phyloP scores from a whole-genome alignment of 495 filamentous ascomycete species.

The Hyphodiscus hymeniophilus region DNA sequence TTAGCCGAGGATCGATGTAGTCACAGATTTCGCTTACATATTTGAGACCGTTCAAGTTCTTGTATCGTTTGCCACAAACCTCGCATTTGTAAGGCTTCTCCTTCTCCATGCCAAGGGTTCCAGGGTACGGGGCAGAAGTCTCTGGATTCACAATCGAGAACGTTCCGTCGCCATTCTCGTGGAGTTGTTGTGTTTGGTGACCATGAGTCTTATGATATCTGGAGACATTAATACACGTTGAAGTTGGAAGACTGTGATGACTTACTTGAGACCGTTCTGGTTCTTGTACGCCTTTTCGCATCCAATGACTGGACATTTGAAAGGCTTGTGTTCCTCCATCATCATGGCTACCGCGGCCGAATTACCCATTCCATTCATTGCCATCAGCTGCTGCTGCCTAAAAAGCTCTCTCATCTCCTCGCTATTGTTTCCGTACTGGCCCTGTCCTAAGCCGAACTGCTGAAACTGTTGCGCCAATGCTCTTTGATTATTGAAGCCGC shows the following conservation, averaged over 20 bases:
- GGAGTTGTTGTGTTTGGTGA: slow-evolving; percentile 90
- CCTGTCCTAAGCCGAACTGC: slow-evolving; percentile 55
- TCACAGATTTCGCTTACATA: slow-evolving; percentile 43
- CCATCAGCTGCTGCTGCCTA: slow-evolving; percentile 69
- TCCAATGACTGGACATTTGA: slow-evolving; percentile 94
- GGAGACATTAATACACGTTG: slow-evolving; percentile 28
- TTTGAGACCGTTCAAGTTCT: slow-evolving; percentile 95
- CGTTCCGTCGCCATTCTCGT: slow-evolving; percentile 91
- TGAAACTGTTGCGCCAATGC: slow-evolving; percentile 52
- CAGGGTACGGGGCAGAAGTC: slow-evolving; percentile 86
- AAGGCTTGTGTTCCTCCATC: slow-evolving; percentile 79
- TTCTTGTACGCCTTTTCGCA: slow-evolving; percentile 99
- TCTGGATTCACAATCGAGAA: slow-evolving; percentile 98
- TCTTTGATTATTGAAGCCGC: slow-evolving; percentile 57
- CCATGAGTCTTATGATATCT: slow-evolving; percentile 78
- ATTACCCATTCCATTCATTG: slow-evolving; percentile 26
- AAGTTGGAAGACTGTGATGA: slow-evolving; percentile 10
- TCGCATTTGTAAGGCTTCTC: slow-evolving; percentile 98
- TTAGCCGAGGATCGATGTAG: slow-evolving; percentile 19
- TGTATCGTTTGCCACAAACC: slow-evolving; percentile 95
- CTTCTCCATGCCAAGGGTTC: slow-evolving; percentile 98
- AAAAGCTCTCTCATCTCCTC: slow-evolving; percentile 61
- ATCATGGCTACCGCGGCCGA: slow-evolving; percentile 25
- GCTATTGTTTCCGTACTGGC: slow-evolving; percentile 66
- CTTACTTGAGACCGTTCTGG: slow-evolving; percentile 93